Evolutionary conservation across 805 yeast genomes (phyloP), one percentile per base, ranked within the genome.

Genomic region (Candida taoyuanica): DNA sequence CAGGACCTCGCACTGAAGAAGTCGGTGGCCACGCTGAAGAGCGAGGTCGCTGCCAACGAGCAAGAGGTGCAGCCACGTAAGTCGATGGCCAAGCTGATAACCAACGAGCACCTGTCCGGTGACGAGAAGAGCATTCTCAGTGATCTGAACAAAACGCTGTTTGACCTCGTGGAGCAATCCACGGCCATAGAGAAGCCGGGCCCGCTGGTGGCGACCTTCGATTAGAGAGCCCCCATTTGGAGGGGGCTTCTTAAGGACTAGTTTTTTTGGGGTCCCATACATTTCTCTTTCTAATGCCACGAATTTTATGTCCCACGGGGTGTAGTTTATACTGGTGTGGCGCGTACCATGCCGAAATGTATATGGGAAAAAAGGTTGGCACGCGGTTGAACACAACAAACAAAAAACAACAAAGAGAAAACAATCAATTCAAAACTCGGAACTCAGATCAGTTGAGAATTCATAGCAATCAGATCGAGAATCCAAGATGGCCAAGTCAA

Each of bases 121-220:
- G 49, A 47, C 29, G 51, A 44, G 34, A 48, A 43, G 36, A 26
- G 29, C 23, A 33, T 30, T 9, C 30, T 46, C 21, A 14, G 29
- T 6, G 46, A 46, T 11, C 36, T 49, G 17, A 44, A 52, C 34
- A 33, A 34, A 20, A n/a, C 30, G 12, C 18, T 50, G 7, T 36
- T 44, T 5, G 34, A 40, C 13, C 33, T 43, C 5, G 48, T 53
- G 7, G 36, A 41, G 13, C 18, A 40, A 3, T 44, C 44, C 16
- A 39, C 41, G 3, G 30, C 27, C 15, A 44, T 55, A 15, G 31
- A 33, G 6, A 44, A 44, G 20, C 31, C 33, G 4, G 58, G 55
- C 3, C 53, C 56, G 3, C 37, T 53, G 8, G 37, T 53, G 9
- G 52, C 50, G 5, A 42, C 45, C 13, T 49, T 46, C 18, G 36